Evolutionary conservation across 768 basidiomycete species (phyloP), one percentile per base, ranked within the genome.

Genomic region (Mycena leptocephala): DNA sequence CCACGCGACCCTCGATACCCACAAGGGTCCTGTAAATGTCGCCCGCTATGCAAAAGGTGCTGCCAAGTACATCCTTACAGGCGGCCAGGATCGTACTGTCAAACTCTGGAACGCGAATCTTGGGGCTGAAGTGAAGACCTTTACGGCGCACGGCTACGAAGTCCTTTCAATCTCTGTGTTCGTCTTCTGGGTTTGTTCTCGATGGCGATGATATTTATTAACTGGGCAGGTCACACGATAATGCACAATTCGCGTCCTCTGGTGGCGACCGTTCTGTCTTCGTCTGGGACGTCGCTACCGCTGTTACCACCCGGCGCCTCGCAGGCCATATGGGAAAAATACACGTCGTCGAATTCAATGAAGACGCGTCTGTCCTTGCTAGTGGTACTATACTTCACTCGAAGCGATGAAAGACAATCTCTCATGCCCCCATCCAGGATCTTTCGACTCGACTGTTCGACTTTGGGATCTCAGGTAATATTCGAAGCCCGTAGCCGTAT

Each of bases 191-290:
- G 41, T 51, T 77, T 70, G 53, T 35, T 33, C 70, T 48, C 64
- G 8, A 22, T 30, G 58, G 56, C 46, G 9, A 13, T 20, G 33
- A 1, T 24, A 22, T 48, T 37, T 26, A 53, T 24, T 11, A n/a
- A 32, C 32, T 39, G 51, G 2, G 30, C 16, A 98, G 96, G 48
- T 91, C 96, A 53, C 93, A 96, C 78, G 98, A 99, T 85, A 99
- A 99, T 86, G 93, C 95, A 33, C 94, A 95, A 80, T 97, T 99
- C 80, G 97, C 94, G 18, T 97, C 96, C 4, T 96, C 94, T 28
- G 98, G 98, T 37, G 98, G 98, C 8, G 98, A 99, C 84, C 93
- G 96, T 76, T 93, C 94, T 64, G 93, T 98, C 1, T 98, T 98
- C 79, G 85, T 98, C 28, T 99, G 98, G 98, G 98, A 99, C 82